Conservation (phyloP, 805 yeast genomes). For the Jamesozyma lodderae region DNA sequence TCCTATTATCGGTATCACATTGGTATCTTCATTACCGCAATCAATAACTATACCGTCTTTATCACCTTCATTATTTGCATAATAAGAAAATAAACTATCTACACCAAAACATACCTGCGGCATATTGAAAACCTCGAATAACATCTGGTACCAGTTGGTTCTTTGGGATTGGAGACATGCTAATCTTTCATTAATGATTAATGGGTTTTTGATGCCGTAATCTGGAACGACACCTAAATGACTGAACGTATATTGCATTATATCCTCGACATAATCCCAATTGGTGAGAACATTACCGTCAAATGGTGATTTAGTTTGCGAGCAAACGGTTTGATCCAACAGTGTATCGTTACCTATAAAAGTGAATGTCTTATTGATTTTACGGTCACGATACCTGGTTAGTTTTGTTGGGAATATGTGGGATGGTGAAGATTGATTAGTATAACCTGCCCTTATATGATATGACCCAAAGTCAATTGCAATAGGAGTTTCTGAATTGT, state of each 20-base stretch:
- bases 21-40: conserved; percentile 75
- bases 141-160: conserved; percentile 62
- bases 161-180: conserved; percentile 67
- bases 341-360: conserved; percentile 77
- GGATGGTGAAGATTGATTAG: conserved; percentile 40
- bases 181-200: conserved; percentile 70
- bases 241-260: conserved; percentile 74
- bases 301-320: conserved; percentile 68
- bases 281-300: conserved; percentile 83
- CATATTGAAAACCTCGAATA: conserved; percentile 75
- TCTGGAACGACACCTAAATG: conserved; percentile 58
- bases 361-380: conserved; percentile 49
- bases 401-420: conserved; percentile 59
- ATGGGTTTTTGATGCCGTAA: conserved; percentile 61
- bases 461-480: conserved; percentile 82
- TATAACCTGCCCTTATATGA: conserved; percentile 49
- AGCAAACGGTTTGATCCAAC: conserved; percentile 58
- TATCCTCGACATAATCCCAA: conserved; percentile 83
- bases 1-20: conserved; percentile 70
- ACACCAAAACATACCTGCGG: conserved; percentile 75
- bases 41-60: conserved; percentile 68
- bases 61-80: conserved; percentile 44
- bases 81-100: conserved; percentile 71
- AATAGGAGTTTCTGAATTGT: conserved; percentile 48
- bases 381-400: conserved; percentile 73